phyloP scores from a whole-genome alignment of 257 asterid species.

The Plantago ovata region DNA sequence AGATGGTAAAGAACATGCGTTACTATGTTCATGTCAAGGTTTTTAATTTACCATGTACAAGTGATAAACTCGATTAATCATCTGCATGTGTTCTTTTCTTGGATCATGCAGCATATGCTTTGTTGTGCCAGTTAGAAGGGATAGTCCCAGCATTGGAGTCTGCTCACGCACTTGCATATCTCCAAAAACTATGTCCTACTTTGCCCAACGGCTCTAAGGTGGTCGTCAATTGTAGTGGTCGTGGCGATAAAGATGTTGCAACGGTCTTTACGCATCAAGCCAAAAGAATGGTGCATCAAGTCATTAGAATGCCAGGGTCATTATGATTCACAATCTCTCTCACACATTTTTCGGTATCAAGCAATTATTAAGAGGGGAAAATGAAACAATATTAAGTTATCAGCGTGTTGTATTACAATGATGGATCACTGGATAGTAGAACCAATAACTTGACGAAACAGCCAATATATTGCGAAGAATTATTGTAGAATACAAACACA shows the following conservation, averaged over 20 bases:
- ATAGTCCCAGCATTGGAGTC: conserved; percentile 74
- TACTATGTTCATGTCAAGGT: no score
- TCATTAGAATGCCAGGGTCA: no score
- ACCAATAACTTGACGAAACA: no score
- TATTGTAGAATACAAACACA: no score
- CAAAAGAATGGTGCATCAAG: not conserved
- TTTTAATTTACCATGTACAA: no score
- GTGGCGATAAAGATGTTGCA: conserved; percentile 71
- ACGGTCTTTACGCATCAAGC: conserved; percentile 29
- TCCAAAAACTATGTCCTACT: conserved; percentile 47
- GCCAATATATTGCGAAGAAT: no score
- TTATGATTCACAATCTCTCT: no score
- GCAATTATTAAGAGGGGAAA: no score
- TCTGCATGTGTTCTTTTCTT: not conserved
- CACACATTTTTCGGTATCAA: no score
- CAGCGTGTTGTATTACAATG: no score
- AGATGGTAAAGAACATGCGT: conserved; percentile 33
- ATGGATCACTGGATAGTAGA: no score
- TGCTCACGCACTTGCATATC: conserved; percentile 72
- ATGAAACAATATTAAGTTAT: no score
- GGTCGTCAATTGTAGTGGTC: conserved; percentile 69
- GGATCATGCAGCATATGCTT: conserved; percentile 43
- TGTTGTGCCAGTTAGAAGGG: conserved; percentile 61
- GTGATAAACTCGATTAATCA: not conserved
- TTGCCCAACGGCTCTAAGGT: conserved; percentile 51